phyloP scores from a whole-genome alignment of 2,329 filamentous ascomycete genomes.

The Fusarium poae region DNA sequence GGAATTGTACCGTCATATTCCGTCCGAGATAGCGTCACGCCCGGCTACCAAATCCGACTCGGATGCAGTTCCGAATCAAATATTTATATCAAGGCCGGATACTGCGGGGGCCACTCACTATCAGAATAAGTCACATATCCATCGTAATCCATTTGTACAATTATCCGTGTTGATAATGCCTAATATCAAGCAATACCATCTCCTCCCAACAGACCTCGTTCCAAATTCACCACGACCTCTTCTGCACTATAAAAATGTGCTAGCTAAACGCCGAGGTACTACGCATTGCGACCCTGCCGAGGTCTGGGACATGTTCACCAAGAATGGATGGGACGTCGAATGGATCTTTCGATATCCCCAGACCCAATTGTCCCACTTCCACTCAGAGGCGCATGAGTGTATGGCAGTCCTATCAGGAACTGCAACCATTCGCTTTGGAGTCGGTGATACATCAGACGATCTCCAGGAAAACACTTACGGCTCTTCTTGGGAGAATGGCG shows the following conservation, averaged over 20 bases:
- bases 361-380: conserved; percentile 69
- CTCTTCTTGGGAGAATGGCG: conserved; percentile 59
- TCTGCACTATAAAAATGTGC: conserved; percentile 61
- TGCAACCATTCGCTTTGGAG: conserved; percentile 67
- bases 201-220: conserved; percentile 60
- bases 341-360: conserved; percentile 70
- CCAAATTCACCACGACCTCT: conserved; percentile 66
- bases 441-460: conserved; percentile 60
- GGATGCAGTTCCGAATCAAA: conserved; percentile 20
- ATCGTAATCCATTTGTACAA: not conserved
- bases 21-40: not conserved
- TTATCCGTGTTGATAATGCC: conserved; percentile 11
- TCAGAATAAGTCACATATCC: not conserved
- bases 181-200: conserved; percentile 54
- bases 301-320: conserved; percentile 56
- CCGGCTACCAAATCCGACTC: conserved; percentile 21
- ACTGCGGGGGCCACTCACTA: conserved; percentile 1
- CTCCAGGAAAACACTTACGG: conserved; percentile 57
- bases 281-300: conserved; percentile 53
- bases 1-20: not conserved
- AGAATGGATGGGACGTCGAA: conserved; percentile 65
- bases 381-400: conserved; percentile 67
- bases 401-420: conserved; percentile 68
- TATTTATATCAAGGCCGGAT: not conserved
- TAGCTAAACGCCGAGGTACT: conserved; percentile 1